Evolutionary conservation across 2,329 filamentous ascomycete genomes (phyloP).

Genomic region (Alternaria hordeiaustralica): DNA sequence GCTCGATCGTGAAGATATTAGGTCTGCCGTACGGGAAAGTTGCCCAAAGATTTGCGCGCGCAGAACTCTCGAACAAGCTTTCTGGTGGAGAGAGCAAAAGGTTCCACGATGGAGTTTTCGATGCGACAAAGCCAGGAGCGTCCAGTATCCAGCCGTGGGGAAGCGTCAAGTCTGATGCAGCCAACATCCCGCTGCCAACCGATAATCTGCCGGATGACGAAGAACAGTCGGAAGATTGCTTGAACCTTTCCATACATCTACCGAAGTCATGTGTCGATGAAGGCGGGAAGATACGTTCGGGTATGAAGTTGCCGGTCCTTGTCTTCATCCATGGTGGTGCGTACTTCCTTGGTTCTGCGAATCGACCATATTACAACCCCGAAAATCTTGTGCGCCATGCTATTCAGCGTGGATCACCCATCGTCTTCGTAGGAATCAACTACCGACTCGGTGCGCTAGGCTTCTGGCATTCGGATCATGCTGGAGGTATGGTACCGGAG

Average conservation of each 20-base stretch:
- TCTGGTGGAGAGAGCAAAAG: neutral
- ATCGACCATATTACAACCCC: conserved; percentile 60
- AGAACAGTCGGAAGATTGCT: conserved; percentile 47
- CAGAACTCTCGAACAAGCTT: conserved; percentile 6
- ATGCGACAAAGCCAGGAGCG: conserved; percentile 18
- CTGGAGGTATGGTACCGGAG: conserved; percentile 35
- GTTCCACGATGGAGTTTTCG: conserved; percentile 10
- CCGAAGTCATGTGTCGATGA: conserved; percentile 51
- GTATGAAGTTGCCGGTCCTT: conserved; percentile 55
- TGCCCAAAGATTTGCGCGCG: conserved; percentile 19
- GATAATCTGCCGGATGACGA: conserved; percentile 21
- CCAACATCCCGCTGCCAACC: conserved; percentile 23
- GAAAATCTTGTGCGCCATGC: conserved; percentile 13
- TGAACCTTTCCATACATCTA: conserved; percentile 50
- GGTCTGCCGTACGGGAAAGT: conserved; percentile 20
- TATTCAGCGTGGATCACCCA: conserved; percentile 5
- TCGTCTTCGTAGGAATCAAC: conserved; percentile 17
- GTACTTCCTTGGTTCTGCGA: conserved; percentile 56
- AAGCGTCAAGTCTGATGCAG: conserved; percentile 21
- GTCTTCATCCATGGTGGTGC: conserved; percentile 62
- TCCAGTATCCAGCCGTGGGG: conserved; percentile 24
- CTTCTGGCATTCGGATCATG: conserved; percentile 52
- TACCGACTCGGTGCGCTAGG: conserved; percentile 38
- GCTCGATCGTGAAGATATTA: conserved; percentile 11
- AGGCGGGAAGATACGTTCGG: conserved; percentile 23